Base-by-base conservation (phyloP, 129 eudicot species). In the Scalesia atractyloides region DNA sequence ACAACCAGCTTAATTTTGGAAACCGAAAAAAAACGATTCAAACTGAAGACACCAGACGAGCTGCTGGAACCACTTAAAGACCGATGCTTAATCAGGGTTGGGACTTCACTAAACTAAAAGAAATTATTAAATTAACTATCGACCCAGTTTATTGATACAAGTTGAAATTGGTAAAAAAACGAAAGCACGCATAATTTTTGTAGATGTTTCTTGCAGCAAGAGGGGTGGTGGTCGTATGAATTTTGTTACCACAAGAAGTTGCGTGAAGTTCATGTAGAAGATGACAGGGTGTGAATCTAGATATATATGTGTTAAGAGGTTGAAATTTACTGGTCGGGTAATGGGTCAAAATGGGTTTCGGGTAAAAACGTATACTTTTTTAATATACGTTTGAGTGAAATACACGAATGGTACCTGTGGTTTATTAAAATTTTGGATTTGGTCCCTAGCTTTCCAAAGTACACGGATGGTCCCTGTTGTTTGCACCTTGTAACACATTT, bases 221-320 rank as follows among this genome's bases (percentile, higher is more conserved):
- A 94, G 76, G 96, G 97, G 33, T 94, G 99, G 99, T 94, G 97
- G 99, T 74, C 91, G 2, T 94, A 94, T 76, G 97, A 94, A 73
- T 88, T 90, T 73, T 94, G 99, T 64, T 88, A 86, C 78, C 86
- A 84, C 62, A 84, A 82, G 81, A 68, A 33, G 70, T 43, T 94
- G 79, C 87, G 97, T 34, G 97, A 94, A 75, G 58, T 94, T 63
- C 99, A 90, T 68, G 66, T 61, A 70, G 96, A 88, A 72, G 91
- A 90, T 60, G 93, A 88, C 0, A 88, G 67, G 97, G 96, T 61
- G 33, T n/a, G 44, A 15, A 61, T 61, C 46, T 13, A 61, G 22
- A 61, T 30, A 3, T 30, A 3, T 13, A 33, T n/a, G 0, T 14
- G 0, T 33, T 15, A 11, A 8, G 4, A 8, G 2, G 11, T 22